Evolutionary conservation across 31 red algal genomes (phyloP), one percentile per base, ranked within the genome.

Genomic region (Bonnemaisonia californica): DNA sequence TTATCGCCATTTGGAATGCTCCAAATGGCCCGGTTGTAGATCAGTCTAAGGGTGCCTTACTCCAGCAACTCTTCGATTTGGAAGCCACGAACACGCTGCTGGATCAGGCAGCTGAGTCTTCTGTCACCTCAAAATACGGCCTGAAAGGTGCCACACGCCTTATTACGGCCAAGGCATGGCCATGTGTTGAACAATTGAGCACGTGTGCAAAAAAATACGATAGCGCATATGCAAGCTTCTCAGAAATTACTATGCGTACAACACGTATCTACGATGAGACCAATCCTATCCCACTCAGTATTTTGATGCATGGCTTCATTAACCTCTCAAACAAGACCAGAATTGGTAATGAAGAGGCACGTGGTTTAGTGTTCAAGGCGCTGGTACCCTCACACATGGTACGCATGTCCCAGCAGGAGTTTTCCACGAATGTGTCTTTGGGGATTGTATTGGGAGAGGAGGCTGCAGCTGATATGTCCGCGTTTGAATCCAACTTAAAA

Each of bases 41-140:
- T 38, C 54, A 69, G 48, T 1, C 36, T 13, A 33, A 60, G 13
- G 80, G 69, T 11, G 31, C 64, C 21, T 21, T 72, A n/a, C 8
- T 83, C 11, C 65, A 72, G 31, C 66, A 83, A 41, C 41, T 83
- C 2, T 62, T 83, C 16, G 80, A 83, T 61, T 12, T 83, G 24
- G 69, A 42, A 8, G 80, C 80, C 23, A 83, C 80, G 18, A 83
- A 83, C 66, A 47, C 24, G 39, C 48, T 40, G 27, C 63, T 83
- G 22, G 63, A 54, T 37, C 66, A 71, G 39, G 74, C 51, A 39
- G 11, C 74, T 4, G 29, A 62, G 13, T 36, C 74, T 3, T 28
- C 54, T 3, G 74, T 62, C 18, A 47, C 74, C 0, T 29, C 26
- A 22, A 60, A 60, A 45, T 59, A 13, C 18, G 24, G 27, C 4